phyloP scores from a whole-genome alignment of 305 asterid species.

The Fraxinus paxiana region DNA sequence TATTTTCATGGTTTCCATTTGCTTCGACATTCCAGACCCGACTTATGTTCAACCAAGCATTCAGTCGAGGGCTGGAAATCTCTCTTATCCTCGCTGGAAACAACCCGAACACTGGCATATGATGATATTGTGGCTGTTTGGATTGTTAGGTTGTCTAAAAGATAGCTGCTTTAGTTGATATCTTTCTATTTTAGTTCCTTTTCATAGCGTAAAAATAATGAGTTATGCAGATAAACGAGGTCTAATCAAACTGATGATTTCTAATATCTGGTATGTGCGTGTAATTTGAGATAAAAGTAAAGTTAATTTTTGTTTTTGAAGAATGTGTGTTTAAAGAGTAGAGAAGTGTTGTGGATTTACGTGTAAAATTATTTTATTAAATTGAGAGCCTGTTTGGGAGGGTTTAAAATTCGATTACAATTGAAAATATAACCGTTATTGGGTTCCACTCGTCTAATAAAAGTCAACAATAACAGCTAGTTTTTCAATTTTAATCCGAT shows the following conservation, averaged over 20 bases:
- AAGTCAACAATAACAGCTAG: too few species aligned
- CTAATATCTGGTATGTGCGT: background rate
- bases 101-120: constrained; percentile 77
- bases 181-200: background rate
- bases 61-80: constrained; percentile 92
- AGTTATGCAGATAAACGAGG: background rate
- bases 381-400: too few species aligned
- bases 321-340: background rate
- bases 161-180: background rate
- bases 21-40: constrained; percentile 94
- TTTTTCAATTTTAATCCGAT: too few species aligned
- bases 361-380: too few species aligned
- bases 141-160: background rate
- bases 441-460: too few species aligned
- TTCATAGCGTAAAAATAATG: background rate
- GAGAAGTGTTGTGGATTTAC: too few species aligned
- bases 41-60: constrained; percentile 98
- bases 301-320: too few species aligned
- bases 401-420: too few species aligned
- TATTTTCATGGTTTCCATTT: constrained; percentile 94
- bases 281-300: background rate
- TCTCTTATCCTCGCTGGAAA: constrained; percentile 96
- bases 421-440: too few species aligned
- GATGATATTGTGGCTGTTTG: background rate
- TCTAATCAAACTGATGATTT: background rate